Evolutionary conservation across 2,329 filamentous ascomycete species (phyloP).

Genomic region (Coniella lustricola): DNA sequence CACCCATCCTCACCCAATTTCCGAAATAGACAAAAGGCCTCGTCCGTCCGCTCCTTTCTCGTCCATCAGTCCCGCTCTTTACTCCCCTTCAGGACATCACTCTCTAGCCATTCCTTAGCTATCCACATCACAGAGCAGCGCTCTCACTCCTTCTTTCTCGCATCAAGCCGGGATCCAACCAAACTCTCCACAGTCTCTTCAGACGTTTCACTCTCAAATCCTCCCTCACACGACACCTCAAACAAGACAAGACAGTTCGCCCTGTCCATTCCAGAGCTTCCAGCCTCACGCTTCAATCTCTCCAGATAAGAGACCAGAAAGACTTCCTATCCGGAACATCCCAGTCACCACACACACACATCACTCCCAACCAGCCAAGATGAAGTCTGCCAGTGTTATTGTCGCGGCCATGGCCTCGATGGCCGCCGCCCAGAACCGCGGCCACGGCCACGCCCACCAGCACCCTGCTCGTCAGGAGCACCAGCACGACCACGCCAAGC

Average conservation of each 20-base stretch:
- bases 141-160: too few relatives aligned
- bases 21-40: too few relatives aligned
- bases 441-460: constrained; percentile 27
- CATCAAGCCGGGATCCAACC: too few relatives aligned
- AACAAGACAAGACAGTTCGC: constrained; percentile 1
- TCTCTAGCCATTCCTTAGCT: background rate
- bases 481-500: constrained; percentile 33
- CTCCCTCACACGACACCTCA: background rate
- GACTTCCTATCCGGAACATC: background rate
- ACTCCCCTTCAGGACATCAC: too few relatives aligned
- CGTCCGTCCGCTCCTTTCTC: too few relatives aligned
- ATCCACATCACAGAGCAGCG: background rate
- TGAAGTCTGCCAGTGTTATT: constrained; percentile 36
- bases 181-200: background rate
- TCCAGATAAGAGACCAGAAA: background rate
- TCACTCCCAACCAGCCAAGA: constrained; percentile 21
- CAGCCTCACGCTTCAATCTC: constrained; percentile 7
- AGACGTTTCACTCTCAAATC: background rate
- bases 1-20: too few relatives aligned
- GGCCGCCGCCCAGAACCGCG: constrained; percentile 45
- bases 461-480: constrained; percentile 29
- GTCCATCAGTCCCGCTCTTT: too few relatives aligned
- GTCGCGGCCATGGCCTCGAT: constrained; percentile 36
- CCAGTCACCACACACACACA: constrained; percentile 6
- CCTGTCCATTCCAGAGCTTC: constrained; percentile 7